Percentiles rank a stretch among this genome's conserved stretches.
Conservation (phyloP, 495 filamentous ascomycete species). For the Penicillium egyptiacum region DNA sequence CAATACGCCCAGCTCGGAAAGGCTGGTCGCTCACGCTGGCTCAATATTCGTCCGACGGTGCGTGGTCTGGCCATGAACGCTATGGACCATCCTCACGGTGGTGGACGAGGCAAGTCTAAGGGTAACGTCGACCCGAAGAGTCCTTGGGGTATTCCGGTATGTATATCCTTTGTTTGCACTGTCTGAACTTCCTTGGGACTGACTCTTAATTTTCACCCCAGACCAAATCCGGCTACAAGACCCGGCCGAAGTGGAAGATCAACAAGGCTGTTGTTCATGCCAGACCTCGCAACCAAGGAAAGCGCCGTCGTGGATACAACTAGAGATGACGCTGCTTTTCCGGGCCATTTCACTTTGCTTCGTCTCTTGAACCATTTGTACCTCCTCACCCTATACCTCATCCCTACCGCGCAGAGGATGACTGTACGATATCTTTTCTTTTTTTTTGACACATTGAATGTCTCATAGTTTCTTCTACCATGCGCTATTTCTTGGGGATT, state of each 20-base stretch:
- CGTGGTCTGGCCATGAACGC: conserved; percentile 98
- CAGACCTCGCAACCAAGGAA: conserved; percentile 75
- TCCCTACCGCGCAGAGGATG: conserved; percentile 14
- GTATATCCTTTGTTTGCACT: conserved; percentile 34
- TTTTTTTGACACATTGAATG: conserved; percentile 18
- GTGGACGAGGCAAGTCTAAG: conserved; percentile 98
- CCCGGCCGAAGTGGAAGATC: conserved; percentile 71
- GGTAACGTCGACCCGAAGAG: conserved; percentile 92
- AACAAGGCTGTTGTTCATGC: conserved; percentile 80
- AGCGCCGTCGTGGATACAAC: conserved; percentile 54
- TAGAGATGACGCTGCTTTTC: conserved; percentile 21
- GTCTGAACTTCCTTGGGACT: conserved; percentile 12
- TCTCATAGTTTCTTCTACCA: conserved; percentile 10
- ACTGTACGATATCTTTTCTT: conserved; percentile 31
- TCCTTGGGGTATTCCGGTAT: conserved; percentile 93
- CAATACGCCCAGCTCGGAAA: conserved; percentile 91
- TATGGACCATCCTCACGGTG: conserved; percentile 94
- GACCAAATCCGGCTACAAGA: conserved; percentile 98
- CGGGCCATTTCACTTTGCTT: conserved; percentile 13
- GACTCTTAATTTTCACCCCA: conserved; percentile 32
- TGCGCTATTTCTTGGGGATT: conserved; percentile 13
- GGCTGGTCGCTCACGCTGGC: conserved; percentile 86
- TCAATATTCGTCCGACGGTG: conserved; percentile 91
- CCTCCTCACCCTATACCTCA: conserved; percentile 24
- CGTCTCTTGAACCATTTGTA: conserved; percentile 14